phyloP scores from a whole-genome alignment of 2,329 filamentous ascomycete genomes.

The Pyricularia pennisetigena region DNA sequence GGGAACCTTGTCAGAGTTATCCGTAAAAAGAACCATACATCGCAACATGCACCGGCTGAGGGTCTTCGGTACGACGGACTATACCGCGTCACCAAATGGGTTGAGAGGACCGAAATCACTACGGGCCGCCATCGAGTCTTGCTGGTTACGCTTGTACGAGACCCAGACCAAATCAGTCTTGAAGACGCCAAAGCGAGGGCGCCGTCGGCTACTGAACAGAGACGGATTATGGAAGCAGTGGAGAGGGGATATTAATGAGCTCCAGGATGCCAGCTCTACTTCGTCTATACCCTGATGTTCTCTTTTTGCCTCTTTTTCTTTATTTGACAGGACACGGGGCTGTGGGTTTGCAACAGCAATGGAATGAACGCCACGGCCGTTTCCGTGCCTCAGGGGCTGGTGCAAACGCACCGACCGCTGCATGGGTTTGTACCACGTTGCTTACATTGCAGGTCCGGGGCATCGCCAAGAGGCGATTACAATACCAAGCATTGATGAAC shows the following conservation, averaged over 20 bases:
- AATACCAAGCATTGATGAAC: not conserved
- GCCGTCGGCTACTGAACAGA: not conserved
- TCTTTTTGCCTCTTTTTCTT: not conserved
- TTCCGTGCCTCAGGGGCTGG: not conserved
- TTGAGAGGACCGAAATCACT: constrained; percentile 8
- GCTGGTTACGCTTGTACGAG: constrained; percentile 14
- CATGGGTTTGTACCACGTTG: not conserved
- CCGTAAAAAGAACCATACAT: constrained; percentile 12
- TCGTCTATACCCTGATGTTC: not conserved
- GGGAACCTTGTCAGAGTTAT: constrained; percentile 19
- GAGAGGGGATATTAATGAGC: not conserved
- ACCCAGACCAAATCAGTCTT: constrained; percentile 11
- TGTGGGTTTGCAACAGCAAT: not conserved
- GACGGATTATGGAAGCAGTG: not conserved
- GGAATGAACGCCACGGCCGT: not conserved
- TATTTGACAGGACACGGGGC: not conserved
- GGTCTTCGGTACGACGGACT: constrained; percentile 27
- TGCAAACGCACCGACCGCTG: not conserved
- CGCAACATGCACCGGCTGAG: constrained; percentile 9
- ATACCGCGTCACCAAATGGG: constrained; percentile 15
- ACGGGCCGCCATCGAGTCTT: constrained; percentile 12
- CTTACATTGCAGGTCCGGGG: not conserved
- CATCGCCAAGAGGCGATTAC: not conserved
- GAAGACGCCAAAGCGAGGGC: constrained; percentile 1
- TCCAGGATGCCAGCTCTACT: not conserved